These are phyloP conservation scores for Blastobotrys apis DNA, from an alignment of 1,139 yeast species.

Conservation along the genomic window DNA sequence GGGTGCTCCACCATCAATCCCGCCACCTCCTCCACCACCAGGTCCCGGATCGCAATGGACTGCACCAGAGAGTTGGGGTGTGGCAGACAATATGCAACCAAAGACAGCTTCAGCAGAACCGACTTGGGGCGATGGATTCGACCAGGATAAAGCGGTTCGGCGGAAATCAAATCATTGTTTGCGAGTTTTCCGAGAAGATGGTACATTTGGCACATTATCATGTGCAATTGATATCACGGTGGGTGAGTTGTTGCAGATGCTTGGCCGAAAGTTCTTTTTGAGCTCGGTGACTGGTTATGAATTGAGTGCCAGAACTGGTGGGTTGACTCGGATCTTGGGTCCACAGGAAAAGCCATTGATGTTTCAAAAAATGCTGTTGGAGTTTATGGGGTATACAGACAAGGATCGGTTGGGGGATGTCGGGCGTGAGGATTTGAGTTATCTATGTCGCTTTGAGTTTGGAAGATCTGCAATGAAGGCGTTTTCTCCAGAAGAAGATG, in stretches of 20 bases:
- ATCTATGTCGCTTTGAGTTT: constrained; percentile 77
- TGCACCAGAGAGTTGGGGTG: constrained; percentile 83
- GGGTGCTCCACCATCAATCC: constrained; percentile 12
- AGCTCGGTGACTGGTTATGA: constrained; percentile 64
- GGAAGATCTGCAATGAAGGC: constrained; percentile 67
- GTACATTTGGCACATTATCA: constrained; percentile 74
- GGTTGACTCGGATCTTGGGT: constrained; percentile 67
- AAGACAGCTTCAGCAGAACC: constrained; percentile 6
- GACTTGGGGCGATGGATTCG: constrained; percentile 16
- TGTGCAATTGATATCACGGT: constrained; percentile 76
- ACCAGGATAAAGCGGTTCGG: constrained; percentile 11
- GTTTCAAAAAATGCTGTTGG: constrained; percentile 68
- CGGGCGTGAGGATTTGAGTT: constrained; percentile 85
- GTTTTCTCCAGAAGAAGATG: constrained; percentile 64
- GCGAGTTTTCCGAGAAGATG: constrained; percentile 73
- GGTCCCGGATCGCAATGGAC: constrained; percentile 44
- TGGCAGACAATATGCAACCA: constrained; percentile 39
- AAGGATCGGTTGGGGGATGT: constrained; percentile 70
- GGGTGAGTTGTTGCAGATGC: constrained; percentile 60
- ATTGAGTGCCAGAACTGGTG: constrained; percentile 75
- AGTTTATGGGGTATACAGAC: constrained; percentile 75
- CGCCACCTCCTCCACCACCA: constrained; percentile 11
- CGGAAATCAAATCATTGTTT: constrained; percentile 42
- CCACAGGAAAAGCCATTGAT: constrained; percentile 72
- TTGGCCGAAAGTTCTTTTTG: constrained; percentile 73